These are phyloP conservation scores for Aureobasidium leucospermi DNA, from an alignment of 2,329 filamentous ascomycete species.

Conservation along the genomic window DNA sequence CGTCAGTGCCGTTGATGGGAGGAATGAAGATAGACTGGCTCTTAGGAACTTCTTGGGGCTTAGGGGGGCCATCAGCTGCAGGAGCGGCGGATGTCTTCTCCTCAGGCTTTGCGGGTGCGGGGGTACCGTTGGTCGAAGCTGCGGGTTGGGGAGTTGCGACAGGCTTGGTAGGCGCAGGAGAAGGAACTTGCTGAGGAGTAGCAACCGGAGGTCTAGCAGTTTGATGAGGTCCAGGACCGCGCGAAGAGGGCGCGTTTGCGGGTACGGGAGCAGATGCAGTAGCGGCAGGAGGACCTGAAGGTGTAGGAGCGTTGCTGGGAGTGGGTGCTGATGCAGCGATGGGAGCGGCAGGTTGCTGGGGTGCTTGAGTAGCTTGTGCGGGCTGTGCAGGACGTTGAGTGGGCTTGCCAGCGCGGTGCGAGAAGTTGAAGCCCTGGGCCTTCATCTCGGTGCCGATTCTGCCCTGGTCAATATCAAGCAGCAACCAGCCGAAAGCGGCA, in stretches of 20 bases:
- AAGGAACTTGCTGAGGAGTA: constrained; percentile 7
- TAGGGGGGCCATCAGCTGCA: constrained; percentile 30
- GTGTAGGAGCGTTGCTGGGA: constrained; percentile 31
- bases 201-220: constrained; percentile 1
- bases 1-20: constrained; percentile 44
- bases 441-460: constrained; percentile 98
- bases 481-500: constrained; percentile 92
- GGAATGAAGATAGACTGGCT: constrained; percentile 85
- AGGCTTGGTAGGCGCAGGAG: constrained; percentile 18
- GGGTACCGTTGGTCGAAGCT: constrained; percentile 11
- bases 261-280: constrained; percentile 23
- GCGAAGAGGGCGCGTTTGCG: constrained; percentile 29
- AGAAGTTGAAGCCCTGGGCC: constrained; percentile 98
- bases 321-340: constrained; percentile 31
- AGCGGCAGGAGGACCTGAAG: constrained; percentile 21
- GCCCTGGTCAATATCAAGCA: constrained; percentile 89
- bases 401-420: constrained; percentile 78
- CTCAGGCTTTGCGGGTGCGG: constrained; percentile 15
- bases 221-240: constrained; percentile 17
- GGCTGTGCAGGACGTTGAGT: constrained; percentile 32
- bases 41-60: constrained; percentile 39
- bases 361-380: constrained; percentile 27
- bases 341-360: constrained; percentile 32
- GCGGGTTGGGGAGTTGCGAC: constrained; percentile 9
- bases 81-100: constrained; percentile 41